Conservation (phyloP, 306 rosid genomes). For the Cyclanthera cordifolia region DNA sequence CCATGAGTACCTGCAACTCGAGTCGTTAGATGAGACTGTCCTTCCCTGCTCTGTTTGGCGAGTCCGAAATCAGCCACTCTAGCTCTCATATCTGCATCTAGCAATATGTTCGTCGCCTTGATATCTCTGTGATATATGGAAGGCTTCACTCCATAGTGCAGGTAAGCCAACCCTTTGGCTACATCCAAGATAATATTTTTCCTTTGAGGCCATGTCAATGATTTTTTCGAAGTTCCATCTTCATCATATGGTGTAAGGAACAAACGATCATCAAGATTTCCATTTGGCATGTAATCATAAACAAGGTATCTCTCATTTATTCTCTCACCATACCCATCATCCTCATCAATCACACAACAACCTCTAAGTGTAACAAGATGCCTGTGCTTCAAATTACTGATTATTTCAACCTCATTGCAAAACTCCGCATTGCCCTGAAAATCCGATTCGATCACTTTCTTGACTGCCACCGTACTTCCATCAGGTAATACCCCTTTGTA, state of each 20-base stretch:
- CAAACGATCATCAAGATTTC: slow-evolving; percentile 66
- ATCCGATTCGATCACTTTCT: slow-evolving; percentile 68
- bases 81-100: slow-evolving; percentile 77
- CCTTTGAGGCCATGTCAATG: slow-evolving; percentile 88
- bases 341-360: slow-evolving; percentile 68
- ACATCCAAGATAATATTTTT: slow-evolving; percentile 81
- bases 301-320: slow-evolving; percentile 67
- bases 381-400: slow-evolving; percentile 79
- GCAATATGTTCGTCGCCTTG: slow-evolving; percentile 81
- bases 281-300: slow-evolving; percentile 92
- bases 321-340: slow-evolving; percentile 26
- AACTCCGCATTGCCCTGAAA: slow-evolving; percentile 75
- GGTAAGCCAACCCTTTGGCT: slow-evolving; percentile 74
- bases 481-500: slow-evolving; percentile 60
- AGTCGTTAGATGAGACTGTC: slow-evolving; percentile 95
- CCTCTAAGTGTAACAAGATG: slow-evolving; percentile 87
- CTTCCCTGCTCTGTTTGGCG: slow-evolving; percentile 78
- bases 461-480: slow-evolving; percentile 74
- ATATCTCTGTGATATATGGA: slow-evolving; percentile 85
- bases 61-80: slow-evolving; percentile 97
- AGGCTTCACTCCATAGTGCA: slow-evolving; percentile 93
- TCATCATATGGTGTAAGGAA: slow-evolving; percentile 24
- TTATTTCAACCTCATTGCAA: slow-evolving; percentile 92
- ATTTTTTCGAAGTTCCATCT: slow-evolving; percentile 22
- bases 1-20: slow-evolving; percentile 99